A percentile compares a stretch with the other conserved stretches of the same genome.
Conservation (phyloP, 2,329 filamentous ascomycete species). For the Zymoseptoria brevis region DNA sequence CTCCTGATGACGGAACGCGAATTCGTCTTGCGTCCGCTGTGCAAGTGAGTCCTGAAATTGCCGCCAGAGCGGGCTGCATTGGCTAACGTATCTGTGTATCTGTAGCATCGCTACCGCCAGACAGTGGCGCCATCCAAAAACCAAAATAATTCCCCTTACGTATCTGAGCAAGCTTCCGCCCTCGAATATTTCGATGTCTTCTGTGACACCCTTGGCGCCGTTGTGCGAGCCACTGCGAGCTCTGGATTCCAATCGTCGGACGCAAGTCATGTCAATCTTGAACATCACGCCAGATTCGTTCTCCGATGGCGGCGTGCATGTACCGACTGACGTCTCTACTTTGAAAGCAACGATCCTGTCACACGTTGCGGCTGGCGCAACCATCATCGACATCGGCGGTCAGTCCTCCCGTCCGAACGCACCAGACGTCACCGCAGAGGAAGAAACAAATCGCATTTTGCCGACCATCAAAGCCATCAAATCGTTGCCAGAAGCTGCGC, state of each 20-base stretch:
- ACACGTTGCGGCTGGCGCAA: slow-evolving; percentile 63
- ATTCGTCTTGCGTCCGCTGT: slow-evolving; percentile 83
- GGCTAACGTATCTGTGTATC: too few relatives aligned
- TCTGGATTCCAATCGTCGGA: slow-evolving; percentile 49
- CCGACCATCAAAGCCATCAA: slow-evolving; percentile 72
- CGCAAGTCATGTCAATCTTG: slow-evolving; percentile 84
- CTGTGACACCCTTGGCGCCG: slow-evolving; percentile 34
- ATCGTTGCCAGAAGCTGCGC: slow-evolving; percentile 51
- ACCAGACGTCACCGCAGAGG: slow-evolving; percentile 57
- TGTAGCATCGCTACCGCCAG: too few relatives aligned
- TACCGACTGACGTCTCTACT: slow-evolving; percentile 36
- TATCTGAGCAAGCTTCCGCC: slow-evolving; percentile 30
- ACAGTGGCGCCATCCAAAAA: slow-evolving; percentile 22
- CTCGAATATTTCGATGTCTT: slow-evolving; percentile 28
- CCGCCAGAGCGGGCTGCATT: too few relatives aligned
- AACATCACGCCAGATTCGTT: slow-evolving; percentile 97
- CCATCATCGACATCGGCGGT: slow-evolving; percentile 85
- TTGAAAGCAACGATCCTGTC: slow-evolving; percentile 52
- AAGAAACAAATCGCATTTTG: slow-evolving; percentile 70
- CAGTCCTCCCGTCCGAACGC: slow-evolving; percentile 82
- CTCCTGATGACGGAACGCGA: slow-evolving; percentile 78
- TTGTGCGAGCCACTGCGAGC: slow-evolving; percentile 50
- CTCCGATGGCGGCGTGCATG: slow-evolving; percentile 73
- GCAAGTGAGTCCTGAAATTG: too few relatives aligned
- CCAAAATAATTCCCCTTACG: slow-evolving; percentile 28